Evolutionary conservation across 345 rosid genomes (phyloP), one percentile per base, ranked within the genome.

Genomic region (Camelina sativa): DNA sequence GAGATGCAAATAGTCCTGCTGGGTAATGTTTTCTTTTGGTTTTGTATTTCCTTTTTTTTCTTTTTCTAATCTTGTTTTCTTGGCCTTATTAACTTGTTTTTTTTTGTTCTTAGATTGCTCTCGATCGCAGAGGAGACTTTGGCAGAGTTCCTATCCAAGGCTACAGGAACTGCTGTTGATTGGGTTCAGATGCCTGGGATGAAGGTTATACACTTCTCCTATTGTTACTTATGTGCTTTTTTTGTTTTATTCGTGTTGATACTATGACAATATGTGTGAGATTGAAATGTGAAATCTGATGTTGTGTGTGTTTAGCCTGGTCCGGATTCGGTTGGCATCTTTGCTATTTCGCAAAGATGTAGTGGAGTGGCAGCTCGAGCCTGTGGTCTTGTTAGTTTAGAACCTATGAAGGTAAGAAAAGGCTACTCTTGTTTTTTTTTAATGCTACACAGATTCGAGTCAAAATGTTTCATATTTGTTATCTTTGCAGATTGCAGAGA

Each of bases 141-240:
- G 93, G 88, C 98, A 85, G 97, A 92, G 93, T 96, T 96, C 96
- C 99, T 96, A 80, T 91, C 98, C 78, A 96, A 96, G 97, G 99
- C 99, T 89, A 96, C 98, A 69, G 99, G 99, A 96, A 96, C 99
- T 86, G 98, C 97, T 91, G 97, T 96, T 72, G 98, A 96, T 87
- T 96, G 99, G 99, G 97, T 96, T 87, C 99, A 96, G 91, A 89
- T 96, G 99, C 98, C 98, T 86, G 99, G 99, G 97, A 96, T 96
- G 99, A 96, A 96, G 99, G 99, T 96, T 25, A 41, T 12, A 23
- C 10, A 28, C 16, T 20, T 62, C n/a, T 75, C 16, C n/a, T 40
- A 8, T 50, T 12, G 9, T 9, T 52, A 32, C 20, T 71, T 5
- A 4, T 32, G 25, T 68, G 50, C n/a, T 41, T 37, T 5, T 19